phyloP scores from a whole-genome alignment of 495 filamentous ascomycete species.

The Bombardia bombarda region DNA sequence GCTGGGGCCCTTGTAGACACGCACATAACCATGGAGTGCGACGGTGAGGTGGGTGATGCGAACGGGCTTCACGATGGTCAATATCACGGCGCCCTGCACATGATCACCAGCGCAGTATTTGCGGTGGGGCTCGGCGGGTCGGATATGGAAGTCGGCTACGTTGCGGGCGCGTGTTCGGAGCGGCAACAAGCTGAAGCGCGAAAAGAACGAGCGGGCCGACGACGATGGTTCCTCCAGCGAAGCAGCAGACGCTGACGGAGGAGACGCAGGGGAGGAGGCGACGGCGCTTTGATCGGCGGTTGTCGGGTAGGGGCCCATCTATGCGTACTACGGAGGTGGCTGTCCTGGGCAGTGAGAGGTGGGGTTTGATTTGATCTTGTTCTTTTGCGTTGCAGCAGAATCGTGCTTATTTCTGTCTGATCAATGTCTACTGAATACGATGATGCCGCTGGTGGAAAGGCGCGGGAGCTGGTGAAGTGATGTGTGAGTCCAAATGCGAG shows the following conservation, averaged over 20 bases:
- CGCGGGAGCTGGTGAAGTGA: no score
- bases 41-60: conserved; percentile 88
- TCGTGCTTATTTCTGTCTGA: no score
- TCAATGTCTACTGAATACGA: no score
- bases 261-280: conserved; percentile 9
- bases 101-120: conserved; percentile 63
- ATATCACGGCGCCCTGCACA: conserved; percentile 64
- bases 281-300: conserved; percentile 24
- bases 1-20: conserved; percentile 72
- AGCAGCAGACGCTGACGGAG: conserved; percentile 11
- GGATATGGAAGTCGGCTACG: conserved; percentile 74
- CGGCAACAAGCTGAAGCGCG: conserved; percentile 50
- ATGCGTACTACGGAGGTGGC: conserved; percentile 13
- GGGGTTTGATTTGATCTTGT: no score
- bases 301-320: conserved; percentile 30
- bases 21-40: conserved; percentile 78
- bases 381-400: no score
- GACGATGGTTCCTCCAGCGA: conserved; percentile 25
- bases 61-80: conserved; percentile 73
- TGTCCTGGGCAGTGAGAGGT: conserved; percentile 7
- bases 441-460: conserved; percentile 4
- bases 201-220: conserved; percentile 33
- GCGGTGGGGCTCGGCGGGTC: conserved; percentile 78
- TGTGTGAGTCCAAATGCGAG: neutral
- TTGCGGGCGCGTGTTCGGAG: conserved; percentile 56